Percentiles rank a stretch among this genome's conserved stretches.
Evolutionary conservation across 495 filamentous ascomycete species (phyloP).

Genomic region (Sporormia fimetaria): DNA sequence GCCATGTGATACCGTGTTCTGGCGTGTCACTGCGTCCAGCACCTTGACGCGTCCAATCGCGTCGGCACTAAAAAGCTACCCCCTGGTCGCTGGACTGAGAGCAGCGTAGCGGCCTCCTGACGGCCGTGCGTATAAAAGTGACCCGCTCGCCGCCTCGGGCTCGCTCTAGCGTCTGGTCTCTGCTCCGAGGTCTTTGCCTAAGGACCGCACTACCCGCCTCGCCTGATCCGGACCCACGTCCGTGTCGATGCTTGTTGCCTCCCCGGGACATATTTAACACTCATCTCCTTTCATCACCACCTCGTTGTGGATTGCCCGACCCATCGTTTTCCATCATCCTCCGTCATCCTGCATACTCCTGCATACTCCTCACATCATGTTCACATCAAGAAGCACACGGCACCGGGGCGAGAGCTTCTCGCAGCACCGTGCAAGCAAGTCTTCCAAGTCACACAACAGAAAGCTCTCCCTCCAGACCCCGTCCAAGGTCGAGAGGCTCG

Average conservation of each 20-base stretch:
- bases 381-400: slow-evolving; percentile 27
- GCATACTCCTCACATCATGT: no score
- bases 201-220: no score
- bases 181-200: slow-evolving; percentile 13
- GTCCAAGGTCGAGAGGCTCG: slow-evolving; percentile 23
- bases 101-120: slow-evolving; percentile 12
- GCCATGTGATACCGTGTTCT: slow-evolving; percentile 17
- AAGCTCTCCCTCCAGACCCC: slow-evolving; percentile 30
- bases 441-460: slow-evolving; percentile 31
- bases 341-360: no score
- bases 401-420: slow-evolving; percentile 34
- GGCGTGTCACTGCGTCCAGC: slow-evolving; percentile 1
- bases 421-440: slow-evolving; percentile 30
- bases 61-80: slow-evolving; percentile 5
- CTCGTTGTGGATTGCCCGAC: background rate
- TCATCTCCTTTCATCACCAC: background rate
- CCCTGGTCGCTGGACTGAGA: slow-evolving; percentile 10
- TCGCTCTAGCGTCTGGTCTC: slow-evolving; percentile 11
- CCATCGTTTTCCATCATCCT: background rate
- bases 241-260: no score
- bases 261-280: no score
- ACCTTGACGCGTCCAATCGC: slow-evolving; percentile 18
- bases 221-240: no score
- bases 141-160: background rate
- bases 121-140: slow-evolving; percentile 13